phyloP scores from a whole-genome alignment of 805 yeast species.

The Wickerhamomyces tratensis region DNA sequence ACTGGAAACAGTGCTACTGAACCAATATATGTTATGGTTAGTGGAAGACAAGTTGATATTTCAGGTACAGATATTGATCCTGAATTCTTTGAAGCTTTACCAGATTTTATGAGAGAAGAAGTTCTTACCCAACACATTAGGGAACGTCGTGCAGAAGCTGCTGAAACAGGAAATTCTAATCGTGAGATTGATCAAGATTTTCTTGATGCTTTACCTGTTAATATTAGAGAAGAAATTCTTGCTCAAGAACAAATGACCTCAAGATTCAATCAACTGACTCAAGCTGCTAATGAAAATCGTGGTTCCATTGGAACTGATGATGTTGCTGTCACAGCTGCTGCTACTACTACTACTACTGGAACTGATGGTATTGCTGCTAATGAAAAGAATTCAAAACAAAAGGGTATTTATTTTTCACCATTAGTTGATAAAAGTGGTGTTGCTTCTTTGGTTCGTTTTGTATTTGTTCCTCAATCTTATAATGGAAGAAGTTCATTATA shows the following conservation, averaged over 20 bases:
- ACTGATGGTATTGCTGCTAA: conserved; percentile 2
- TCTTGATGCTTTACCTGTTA: conserved; percentile 68
- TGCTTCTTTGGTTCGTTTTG: conserved; percentile 57
- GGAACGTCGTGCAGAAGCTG: conserved; percentile 57
- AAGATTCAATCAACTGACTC: conserved; percentile 17
- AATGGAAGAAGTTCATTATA: conserved; percentile 53
- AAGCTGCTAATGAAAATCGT: too few species aligned
- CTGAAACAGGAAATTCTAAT: conserved; percentile 30
- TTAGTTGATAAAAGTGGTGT: conserved; percentile 69
- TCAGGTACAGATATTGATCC: conserved; percentile 90
- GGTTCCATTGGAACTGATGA: conserved; percentile 6
- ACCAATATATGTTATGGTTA: conserved; percentile 64
- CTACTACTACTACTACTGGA: conserved; percentile 1
- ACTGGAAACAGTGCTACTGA: conserved; percentile 16
- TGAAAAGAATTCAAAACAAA: conserved; percentile 22
- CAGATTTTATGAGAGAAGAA: conserved; percentile 89
- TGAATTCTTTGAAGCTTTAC: conserved; percentile 79
- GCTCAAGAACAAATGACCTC: conserved; percentile 38
- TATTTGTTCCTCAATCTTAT: conserved; percentile 65
- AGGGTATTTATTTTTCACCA: conserved; percentile 42
- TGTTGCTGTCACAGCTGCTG: not conserved
- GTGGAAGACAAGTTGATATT: conserved; percentile 73
- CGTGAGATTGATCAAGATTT: conserved; percentile 75
- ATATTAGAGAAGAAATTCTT: conserved; percentile 49
- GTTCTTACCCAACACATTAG: conserved; percentile 79